Base-by-base conservation (phyloP, 1,284 basidiomycete species). In the Lentinus polychrous region DNA sequence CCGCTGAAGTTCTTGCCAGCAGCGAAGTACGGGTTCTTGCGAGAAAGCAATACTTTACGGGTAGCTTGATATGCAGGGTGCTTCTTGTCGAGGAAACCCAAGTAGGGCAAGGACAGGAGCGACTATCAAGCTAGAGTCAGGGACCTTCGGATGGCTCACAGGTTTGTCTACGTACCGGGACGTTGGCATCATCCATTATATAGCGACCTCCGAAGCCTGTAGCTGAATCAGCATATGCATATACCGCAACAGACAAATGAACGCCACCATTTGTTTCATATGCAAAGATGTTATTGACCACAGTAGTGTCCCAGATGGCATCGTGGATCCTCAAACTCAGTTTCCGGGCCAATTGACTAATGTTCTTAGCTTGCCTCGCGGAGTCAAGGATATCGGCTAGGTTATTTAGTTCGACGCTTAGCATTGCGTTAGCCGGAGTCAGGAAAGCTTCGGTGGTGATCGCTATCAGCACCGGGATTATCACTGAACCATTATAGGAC, bases 131-230 rank as follows among this genome's bases (percentile, higher is more conserved):
- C 27, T 10, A 43, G 39, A 10, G 14, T 37, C 34, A 15, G 41
- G 10, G 41, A 11, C 42, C 27, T 41, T n/a, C 14, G 36, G 33
- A 44, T 41, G n/a, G 49, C 20, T 31, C 24, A 38, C 27, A n/a
- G 27, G 34, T 32, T 8, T 31, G 14, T 2, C 17, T 17, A 63
- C 79, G 56, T 60, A 86, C 85, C 15, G 86, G 86, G 46, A 90
- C 86, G 55, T 89, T 89, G 1, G 85, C 86, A 54, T 88, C 86
- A 53, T 88, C 86, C 83, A 87, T 89, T 18, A 86, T 74, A 64
- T 86, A 87, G 51, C 77, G 67, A 10, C 78, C 76, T 33, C 85
- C 83, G 48, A 83, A 74, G 2, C 81, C 78, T 79, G 50, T 11
- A 22, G 7, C 18, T 12, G 35, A 7, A 40, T 12, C 22, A 12